A percentile compares a stretch with the other conserved stretches of the same genome.
Evolutionary conservation across 345 rosid genomes (phyloP).

Genomic region (Garcia nutans): DNA sequence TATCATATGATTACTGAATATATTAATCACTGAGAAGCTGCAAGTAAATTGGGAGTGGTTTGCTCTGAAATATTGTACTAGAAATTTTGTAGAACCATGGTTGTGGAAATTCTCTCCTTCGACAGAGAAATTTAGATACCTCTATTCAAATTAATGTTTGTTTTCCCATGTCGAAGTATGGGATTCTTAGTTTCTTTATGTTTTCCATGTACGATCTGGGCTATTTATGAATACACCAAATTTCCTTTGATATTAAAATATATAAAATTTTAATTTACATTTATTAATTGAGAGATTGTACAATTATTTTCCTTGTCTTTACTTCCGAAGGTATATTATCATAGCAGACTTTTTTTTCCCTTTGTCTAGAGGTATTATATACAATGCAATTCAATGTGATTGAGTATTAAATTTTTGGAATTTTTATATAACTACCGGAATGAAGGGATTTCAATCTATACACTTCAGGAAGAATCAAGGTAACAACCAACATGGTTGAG

Average conservation of each 20-base stretch:
- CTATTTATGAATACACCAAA: too few species aligned
- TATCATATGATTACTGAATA: neutral
- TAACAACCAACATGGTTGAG: too few species aligned
- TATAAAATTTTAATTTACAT: too few species aligned
- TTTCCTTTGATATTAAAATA: too few species aligned
- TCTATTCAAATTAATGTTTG: neutral
- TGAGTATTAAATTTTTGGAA: too few species aligned
- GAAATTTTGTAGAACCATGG: neutral
- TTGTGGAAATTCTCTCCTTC: conserved; percentile 12
- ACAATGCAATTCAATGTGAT: too few species aligned
- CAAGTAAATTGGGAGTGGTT: neutral
- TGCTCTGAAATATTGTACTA: neutral
- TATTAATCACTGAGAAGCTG: neutral
- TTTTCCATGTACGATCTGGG: neutral
- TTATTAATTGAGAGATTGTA: too few species aligned
- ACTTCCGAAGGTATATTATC: too few species aligned
- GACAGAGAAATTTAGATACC: neutral
- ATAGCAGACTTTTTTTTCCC: neutral
- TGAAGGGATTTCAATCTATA: too few species aligned
- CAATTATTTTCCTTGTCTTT: too few species aligned
- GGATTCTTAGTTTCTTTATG: neutral
- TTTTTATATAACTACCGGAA: too few species aligned
- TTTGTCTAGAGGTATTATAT: neutral
- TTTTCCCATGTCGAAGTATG: neutral
- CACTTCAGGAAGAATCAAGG: too few species aligned